These are phyloP conservation scores for Citeromyces matritensis DNA, from an alignment of 805 yeast genomes.

Conservation along the genomic window DNA sequence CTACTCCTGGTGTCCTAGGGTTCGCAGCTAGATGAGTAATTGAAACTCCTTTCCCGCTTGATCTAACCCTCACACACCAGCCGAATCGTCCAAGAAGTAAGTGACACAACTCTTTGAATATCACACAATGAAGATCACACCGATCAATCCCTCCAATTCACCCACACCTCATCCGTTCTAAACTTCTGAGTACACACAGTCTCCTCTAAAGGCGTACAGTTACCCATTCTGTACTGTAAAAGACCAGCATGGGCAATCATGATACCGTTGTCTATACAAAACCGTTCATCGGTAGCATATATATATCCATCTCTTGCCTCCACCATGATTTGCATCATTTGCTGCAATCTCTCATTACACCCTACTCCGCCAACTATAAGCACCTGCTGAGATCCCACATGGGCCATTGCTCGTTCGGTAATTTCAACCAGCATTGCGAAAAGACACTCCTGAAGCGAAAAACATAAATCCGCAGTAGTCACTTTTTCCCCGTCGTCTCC, in stretches of 20 bases:
- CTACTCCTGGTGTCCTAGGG: no score
- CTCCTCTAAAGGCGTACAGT: constrained; percentile 37
- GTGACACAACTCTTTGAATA: no score
- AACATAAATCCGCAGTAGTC: constrained; percentile 81
- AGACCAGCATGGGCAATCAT: constrained; percentile 99
- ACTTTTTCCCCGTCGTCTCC: constrained; percentile 33
- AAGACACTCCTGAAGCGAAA: constrained; percentile 80
- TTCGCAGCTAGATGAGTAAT: no score
- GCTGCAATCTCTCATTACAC: constrained; percentile 77
- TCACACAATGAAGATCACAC: no score
- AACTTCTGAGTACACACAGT: constrained; percentile 89
- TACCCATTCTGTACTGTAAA: constrained; percentile 73
- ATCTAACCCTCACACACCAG: no score
- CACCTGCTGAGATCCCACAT: constrained; percentile 79
- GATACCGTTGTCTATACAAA: constrained; percentile 95
- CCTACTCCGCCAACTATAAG: constrained; percentile 98
- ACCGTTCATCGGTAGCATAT: constrained; percentile 90
- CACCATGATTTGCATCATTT: constrained; percentile 96
- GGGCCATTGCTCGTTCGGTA: constrained; percentile 98
- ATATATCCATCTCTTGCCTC: constrained; percentile 78
- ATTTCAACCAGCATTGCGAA: constrained; percentile 96
- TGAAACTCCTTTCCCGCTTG: no score
- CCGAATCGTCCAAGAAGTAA: no score
- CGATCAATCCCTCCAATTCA: constrained; percentile 41
- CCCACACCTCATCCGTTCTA: constrained; percentile 86